These are phyloP conservation scores for Periconia sp. DNA, from an alignment of 2,329 filamentous ascomycete species.

Conservation along the genomic window DNA sequence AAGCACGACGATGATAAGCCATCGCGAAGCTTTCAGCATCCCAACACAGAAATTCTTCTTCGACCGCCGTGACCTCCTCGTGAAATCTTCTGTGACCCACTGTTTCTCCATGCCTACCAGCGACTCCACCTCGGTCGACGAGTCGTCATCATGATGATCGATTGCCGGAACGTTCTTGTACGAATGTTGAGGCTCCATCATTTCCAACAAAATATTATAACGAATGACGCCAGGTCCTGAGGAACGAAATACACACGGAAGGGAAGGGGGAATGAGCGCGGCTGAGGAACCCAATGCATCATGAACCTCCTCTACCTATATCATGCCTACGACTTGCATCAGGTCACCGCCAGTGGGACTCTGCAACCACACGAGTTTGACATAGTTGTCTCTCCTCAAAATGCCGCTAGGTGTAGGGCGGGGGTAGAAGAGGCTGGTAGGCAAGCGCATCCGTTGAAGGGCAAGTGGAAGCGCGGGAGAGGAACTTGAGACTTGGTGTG, in stretches of 20 bases:
- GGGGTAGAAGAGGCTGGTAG: no score
- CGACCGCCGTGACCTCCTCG: slow-evolving; percentile 18
- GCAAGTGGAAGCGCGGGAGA: slow-evolving; percentile 18
- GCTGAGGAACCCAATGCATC: slow-evolving; percentile 29
- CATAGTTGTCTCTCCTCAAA: slow-evolving; percentile 10
- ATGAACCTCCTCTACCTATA: slow-evolving; percentile 6
- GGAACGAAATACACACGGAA: slow-evolving; percentile 3
- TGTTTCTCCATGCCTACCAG: slow-evolving; percentile 36
- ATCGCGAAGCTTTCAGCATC: slow-evolving; percentile 30
- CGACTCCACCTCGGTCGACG: slow-evolving; percentile 42
- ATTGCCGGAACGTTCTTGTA: slow-evolving; percentile 34
- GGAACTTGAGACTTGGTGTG: slow-evolving; percentile 11
- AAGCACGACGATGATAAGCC: slow-evolving; percentile 37
- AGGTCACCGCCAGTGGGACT: slow-evolving; percentile 14
- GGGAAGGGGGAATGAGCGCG: slow-evolving; percentile 31
- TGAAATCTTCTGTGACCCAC: slow-evolving; percentile 27
- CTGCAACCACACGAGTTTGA: slow-evolving; percentile 32
- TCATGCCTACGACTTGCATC: slow-evolving; percentile 17
- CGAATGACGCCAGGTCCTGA: slow-evolving; percentile 27
- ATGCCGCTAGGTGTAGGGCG: slow-evolving; percentile 20
- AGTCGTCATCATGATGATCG: slow-evolving; percentile 36
- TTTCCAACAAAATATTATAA: slow-evolving; percentile 11
- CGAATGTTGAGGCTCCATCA: slow-evolving; percentile 37
- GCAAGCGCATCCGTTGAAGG: no score
- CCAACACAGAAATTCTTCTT: slow-evolving; percentile 24